A percentile compares a stretch with the other conserved stretches of the same genome.
Conservation (phyloP, 2,329 filamentous ascomycete genomes). For the Pseudocercospora macadamiae region DNA sequence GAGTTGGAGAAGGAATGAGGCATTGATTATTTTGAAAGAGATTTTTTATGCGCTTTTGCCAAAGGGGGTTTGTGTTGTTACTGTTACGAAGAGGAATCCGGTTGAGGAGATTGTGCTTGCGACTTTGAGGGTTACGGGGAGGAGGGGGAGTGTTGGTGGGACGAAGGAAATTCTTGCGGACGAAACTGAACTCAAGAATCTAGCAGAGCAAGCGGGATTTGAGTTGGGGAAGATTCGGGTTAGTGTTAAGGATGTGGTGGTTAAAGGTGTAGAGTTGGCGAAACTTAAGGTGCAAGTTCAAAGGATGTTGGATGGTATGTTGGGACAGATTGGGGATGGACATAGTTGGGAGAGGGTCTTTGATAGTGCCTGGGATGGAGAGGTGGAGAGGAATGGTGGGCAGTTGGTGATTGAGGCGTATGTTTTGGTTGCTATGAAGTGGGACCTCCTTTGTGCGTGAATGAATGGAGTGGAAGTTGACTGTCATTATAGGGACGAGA, state of each 20-base stretch:
- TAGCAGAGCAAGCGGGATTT: slow-evolving; percentile 11
- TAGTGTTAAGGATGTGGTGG: slow-evolving; percentile 4
- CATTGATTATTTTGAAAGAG: slow-evolving; percentile 7
- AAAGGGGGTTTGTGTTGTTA: slow-evolving; percentile 14
- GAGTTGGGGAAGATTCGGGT: slow-evolving; percentile 13
- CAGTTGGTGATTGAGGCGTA: slow-evolving; percentile 14
- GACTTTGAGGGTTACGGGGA: background rate
- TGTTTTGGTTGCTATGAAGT: slow-evolving; percentile 17
- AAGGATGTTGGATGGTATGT: slow-evolving; percentile 13
- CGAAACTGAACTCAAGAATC: background rate
- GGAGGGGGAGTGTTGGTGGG: background rate
- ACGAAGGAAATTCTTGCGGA: too few species aligned
- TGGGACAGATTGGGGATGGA: slow-evolving; percentile 10
- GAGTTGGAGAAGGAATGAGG: background rate
- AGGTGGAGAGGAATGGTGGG: slow-evolving; percentile 7
- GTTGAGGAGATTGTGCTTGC: slow-evolving; percentile 1
- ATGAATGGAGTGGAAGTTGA: too few species aligned
- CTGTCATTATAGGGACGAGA: too few species aligned
- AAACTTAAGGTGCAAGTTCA: slow-evolving; percentile 12
- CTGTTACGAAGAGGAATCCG: slow-evolving; percentile 11
- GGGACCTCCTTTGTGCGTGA: slow-evolving; percentile 20
- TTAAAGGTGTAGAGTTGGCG: slow-evolving; percentile 8
- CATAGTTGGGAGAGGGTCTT: slow-evolving; percentile 15
- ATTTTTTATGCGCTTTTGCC: slow-evolving; percentile 15
- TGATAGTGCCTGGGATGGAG: slow-evolving; percentile 17